Percentiles rank a stretch among this genome's conserved stretches.
These are phyloP conservation scores for Colletotrichum plurivorum DNA, from an alignment of 2,329 filamentous ascomycete genomes.

Conservation along the genomic window DNA sequence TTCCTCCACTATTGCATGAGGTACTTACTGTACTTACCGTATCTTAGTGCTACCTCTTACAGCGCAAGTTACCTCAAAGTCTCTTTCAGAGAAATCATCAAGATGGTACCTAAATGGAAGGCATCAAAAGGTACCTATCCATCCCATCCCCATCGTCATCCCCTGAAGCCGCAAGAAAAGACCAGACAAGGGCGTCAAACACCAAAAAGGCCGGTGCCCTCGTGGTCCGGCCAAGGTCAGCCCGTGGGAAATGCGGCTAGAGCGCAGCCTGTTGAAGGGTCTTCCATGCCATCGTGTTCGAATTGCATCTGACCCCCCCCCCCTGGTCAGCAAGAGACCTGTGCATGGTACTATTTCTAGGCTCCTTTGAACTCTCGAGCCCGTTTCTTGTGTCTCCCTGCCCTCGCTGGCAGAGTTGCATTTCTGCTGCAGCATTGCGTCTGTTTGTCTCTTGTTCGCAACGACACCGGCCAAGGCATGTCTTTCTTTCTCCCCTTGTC, in stretches of 20 bases:
- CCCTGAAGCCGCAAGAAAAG: no score
- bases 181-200: constrained; percentile 20
- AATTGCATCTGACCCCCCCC: background rate
- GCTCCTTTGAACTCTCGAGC: no score
- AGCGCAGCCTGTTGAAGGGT: constrained; percentile 5
- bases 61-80: no score
- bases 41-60: no score
- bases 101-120: no score
- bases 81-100: no score
- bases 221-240: constrained; percentile 25
- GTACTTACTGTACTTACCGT: no score
- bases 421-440: constrained; percentile 20
- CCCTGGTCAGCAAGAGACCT: constrained; percentile 1
- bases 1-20: background rate
- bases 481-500: background rate
- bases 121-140: no score
- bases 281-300: constrained; percentile 18
- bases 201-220: constrained; percentile 19
- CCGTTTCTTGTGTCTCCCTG: background rate
- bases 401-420: constrained; percentile 17
- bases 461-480: background rate
- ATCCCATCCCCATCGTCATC: no score
- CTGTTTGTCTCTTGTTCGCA: background rate
- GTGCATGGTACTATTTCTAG: no score
- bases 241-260: constrained; percentile 15